Evolutionary conservation across 108 stramenopile genomes (phyloP), one percentile per base, ranked within the genome.

Genomic region (Thalassiosira profunda): DNA sequence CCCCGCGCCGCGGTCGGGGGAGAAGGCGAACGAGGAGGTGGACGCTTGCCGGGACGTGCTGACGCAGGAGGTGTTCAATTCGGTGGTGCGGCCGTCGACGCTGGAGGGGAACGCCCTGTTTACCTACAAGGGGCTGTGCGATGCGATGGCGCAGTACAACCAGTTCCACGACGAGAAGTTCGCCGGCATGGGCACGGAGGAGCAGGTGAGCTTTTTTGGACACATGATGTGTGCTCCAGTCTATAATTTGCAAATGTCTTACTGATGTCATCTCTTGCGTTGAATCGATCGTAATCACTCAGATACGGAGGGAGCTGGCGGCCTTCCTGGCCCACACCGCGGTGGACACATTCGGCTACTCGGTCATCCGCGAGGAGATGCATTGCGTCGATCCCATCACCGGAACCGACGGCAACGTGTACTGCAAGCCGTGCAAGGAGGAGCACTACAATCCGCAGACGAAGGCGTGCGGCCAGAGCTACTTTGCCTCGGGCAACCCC

Each of bases 391-490:
- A 70, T 47, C 77, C 77, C 2, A 71, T 79, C 21, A 46, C 58
- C 18, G 77, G 58, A 7, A 29, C 38, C 15, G 69, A 71, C 26
- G 77, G 70, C 23, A 55, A 53, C 12, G 49, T 60, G 4, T 79
- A 79, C 53, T 79, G 77, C 51, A 58, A 37, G 40, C 77, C 77
- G 4, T 79, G 77, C 51, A 70, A 58, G 41, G 69, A 66, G 45
- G 51, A 79, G 36, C 17, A 66, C 42, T 79, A 66, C 37, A 30
- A 65, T 25, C 44, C 35, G 28, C 28, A 59, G 31, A 45, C 69
- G 23, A 53, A 52, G 20, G 55, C 68, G 2, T 71, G 77, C 31
- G 36, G 18, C 33, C 36, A 71, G 40, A 38, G 51, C 30, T 78
- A 70, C 52, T 58, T 78, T n/a, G 74, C 33, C 2, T 31, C 57